These are phyloP conservation scores for Withania somnifera DNA, from an alignment of 305 asterid genomes.

Conservation along the genomic window DNA sequence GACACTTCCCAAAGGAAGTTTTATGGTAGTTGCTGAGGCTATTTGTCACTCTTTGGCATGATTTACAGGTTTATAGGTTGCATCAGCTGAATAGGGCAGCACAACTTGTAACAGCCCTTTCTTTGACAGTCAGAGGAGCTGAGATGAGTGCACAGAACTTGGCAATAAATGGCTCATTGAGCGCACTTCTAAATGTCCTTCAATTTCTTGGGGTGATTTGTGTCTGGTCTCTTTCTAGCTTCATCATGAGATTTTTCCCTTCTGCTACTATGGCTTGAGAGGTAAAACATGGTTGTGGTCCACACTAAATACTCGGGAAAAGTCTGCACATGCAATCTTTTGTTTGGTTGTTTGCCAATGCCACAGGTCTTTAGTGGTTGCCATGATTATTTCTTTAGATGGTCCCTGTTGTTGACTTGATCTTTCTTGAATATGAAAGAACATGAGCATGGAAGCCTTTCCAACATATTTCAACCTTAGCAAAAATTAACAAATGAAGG, in stretches of 20 bases:
- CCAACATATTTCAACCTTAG: background rate
- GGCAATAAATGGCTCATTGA: slow-evolving; percentile 72
- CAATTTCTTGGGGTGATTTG: slow-evolving; percentile 78
- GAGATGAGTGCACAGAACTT: slow-evolving; percentile 85
- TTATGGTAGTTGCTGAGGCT: background rate
- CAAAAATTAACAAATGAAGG: background rate
- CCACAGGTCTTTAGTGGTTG: background rate
- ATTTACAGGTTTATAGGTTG: slow-evolving; percentile 63
- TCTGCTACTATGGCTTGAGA: slow-evolving; percentile 26
- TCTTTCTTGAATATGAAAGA: background rate
- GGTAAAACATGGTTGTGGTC: background rate
- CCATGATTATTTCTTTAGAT: background rate
- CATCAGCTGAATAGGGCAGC: slow-evolving; percentile 96
- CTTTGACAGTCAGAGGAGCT: slow-evolving; percentile 82
- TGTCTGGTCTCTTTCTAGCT: slow-evolving; percentile 91
- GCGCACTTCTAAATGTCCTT: slow-evolving; percentile 68
- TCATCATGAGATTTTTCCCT: slow-evolving; percentile 63
- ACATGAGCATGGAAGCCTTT: background rate
- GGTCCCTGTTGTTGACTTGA: background rate
- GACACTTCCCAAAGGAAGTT: background rate
- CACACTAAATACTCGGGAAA: background rate
- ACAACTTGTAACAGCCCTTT: slow-evolving; percentile 85
- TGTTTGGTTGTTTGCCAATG: background rate
- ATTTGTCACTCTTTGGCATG: background rate
- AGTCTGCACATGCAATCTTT: background rate